phyloP scores from a whole-genome alignment of 176 grass and related monocot genomes.

The Phoenix dactylifera region DNA sequence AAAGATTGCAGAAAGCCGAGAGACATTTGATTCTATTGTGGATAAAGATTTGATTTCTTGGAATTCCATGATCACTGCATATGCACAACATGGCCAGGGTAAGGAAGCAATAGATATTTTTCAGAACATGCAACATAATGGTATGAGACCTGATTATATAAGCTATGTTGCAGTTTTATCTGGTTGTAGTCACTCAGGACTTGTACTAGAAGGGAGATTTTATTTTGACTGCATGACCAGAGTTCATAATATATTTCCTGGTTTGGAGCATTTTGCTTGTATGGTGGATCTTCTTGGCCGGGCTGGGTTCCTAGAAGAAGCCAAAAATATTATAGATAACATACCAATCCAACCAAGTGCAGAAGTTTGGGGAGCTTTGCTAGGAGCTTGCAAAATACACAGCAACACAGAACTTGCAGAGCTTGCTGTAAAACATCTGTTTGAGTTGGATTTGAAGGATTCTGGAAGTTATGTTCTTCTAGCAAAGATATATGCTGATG shows the following conservation, averaged over 20 bases:
- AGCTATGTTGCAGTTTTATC: constrained; percentile 91
- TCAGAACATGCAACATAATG: constrained; percentile 50
- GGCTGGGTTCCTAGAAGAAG: constrained; percentile 60
- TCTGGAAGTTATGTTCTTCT: constrained; percentile 92
- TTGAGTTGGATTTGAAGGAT: constrained; percentile 68
- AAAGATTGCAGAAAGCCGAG: constrained; percentile 67
- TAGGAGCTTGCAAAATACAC: constrained; percentile 71
- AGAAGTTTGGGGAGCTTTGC: constrained; percentile 86
- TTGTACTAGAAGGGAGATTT: constrained; percentile 56
- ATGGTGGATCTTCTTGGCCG: constrained; percentile 94
- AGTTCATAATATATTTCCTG: constrained; percentile 54
- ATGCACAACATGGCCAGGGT: constrained; percentile 87
- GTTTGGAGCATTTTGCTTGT: constrained; percentile 84
- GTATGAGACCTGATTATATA: constrained; percentile 78
- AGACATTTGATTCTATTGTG: constrained; percentile 49
- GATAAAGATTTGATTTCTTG: constrained; percentile 84
- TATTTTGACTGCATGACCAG: constrained; percentile 80
- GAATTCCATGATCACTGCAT: constrained; percentile 96
- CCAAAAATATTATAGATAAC: constrained; percentile 54
- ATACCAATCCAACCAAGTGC: constrained; percentile 79
- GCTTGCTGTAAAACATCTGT: constrained; percentile 53
- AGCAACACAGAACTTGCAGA: constrained; percentile 64
- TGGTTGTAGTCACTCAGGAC: constrained; percentile 71
- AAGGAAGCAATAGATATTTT: constrained; percentile 69
- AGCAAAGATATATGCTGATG: constrained; percentile 72